Base-by-base conservation (phyloP, 345 rosid species). In the Salix arbutifolia region DNA sequence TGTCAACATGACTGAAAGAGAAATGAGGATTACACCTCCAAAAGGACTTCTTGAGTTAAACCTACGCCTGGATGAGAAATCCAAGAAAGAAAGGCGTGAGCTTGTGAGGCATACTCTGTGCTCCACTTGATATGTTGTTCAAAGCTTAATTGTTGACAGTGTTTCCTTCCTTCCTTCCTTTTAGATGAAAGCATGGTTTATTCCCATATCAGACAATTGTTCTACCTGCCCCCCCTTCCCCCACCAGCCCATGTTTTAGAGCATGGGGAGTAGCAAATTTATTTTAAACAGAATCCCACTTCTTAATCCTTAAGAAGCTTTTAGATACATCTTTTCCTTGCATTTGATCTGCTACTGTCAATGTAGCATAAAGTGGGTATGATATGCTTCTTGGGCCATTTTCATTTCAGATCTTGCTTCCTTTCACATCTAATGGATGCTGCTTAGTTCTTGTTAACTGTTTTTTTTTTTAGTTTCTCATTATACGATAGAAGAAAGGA, bases 61-160 rank as follows among this genome's bases (percentile, higher is more conserved):
- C 70, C 60, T 90, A 21, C 95, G 90, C 52, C 48, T 87, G 40
- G 92, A 89, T 76, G 86, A 85, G 50, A 88, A 81, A 79, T 91
- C 98, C 80, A 92, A 94, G 91, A 94, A 92, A 87, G 98, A 94
- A 82, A 87, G 97, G 80, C 92, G 95, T 37, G 97, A 94, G 78
- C 91, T 91, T 87, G 98, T 94, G 88, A 90, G 98, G 82, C 91
- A 85, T 83, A 87, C 86, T 86, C 81, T 84, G 44, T 71, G 65
- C 80, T 84, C 78, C 75, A 74, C 78, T 84, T 71, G 35, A 48
- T 80, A 82, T 76, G 48, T 71, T 67, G 53, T 26, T 72, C 79
- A 52, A 18, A 72, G 72, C 19, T 65, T 80, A 26, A 30, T 19
- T 18, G 75, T 40, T 50, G 10, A 61, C n/a, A 25, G 8, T n/a